Percentiles rank a stretch among this genome's conserved stretches.
Evolutionary conservation across 345 rosid species (phyloP).

Genomic region (Aegle marmelos): DNA sequence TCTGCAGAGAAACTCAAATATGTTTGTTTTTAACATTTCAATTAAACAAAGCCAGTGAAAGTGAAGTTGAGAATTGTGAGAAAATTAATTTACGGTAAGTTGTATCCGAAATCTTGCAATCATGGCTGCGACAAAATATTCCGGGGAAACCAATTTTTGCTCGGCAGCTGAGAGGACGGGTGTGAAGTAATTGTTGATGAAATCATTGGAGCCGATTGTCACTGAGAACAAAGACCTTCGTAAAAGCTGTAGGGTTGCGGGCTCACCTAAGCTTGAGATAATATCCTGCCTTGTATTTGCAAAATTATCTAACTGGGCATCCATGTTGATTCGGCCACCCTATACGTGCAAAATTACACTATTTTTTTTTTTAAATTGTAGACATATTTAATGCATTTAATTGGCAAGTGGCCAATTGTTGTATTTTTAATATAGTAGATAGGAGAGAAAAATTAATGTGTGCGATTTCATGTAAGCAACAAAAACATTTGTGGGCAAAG

Average conservation of each 20-base stretch:
- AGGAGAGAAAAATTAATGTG: not conserved
- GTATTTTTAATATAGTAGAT: not conserved
- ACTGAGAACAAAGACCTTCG: slow-evolving; percentile 45
- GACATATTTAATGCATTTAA: not conserved
- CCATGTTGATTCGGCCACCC: slow-evolving; percentile 69
- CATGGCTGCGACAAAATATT: slow-evolving; percentile 48
- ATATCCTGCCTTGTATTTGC: slow-evolving; percentile 50
- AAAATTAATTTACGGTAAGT: slow-evolving; percentile 42
- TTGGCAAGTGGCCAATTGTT: not conserved
- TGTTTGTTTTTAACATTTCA: not conserved
- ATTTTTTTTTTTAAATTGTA: too few relatives aligned
- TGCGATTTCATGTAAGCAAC: not conserved
- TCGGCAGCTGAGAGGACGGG: slow-evolving; percentile 48
- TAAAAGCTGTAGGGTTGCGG: slow-evolving; percentile 39
- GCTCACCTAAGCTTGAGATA: slow-evolving; percentile 34
- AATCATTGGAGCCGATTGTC: slow-evolving; percentile 73
- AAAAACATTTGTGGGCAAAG: not conserved
- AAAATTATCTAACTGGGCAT: slow-evolving; percentile 55
- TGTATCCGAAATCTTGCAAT: slow-evolving; percentile 52
- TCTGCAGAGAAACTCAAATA: slow-evolving; percentile 31
- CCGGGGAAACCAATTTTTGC: slow-evolving; percentile 47
- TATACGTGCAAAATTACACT: slow-evolving; percentile 13
- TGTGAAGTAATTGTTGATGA: slow-evolving; percentile 64
- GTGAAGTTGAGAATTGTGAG: not conserved
- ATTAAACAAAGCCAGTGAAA: not conserved